These are phyloP conservation scores for Aspergillus pseudoviridinutans DNA, from an alignment of 2,329 filamentous ascomycete genomes.

Conservation along the genomic window DNA sequence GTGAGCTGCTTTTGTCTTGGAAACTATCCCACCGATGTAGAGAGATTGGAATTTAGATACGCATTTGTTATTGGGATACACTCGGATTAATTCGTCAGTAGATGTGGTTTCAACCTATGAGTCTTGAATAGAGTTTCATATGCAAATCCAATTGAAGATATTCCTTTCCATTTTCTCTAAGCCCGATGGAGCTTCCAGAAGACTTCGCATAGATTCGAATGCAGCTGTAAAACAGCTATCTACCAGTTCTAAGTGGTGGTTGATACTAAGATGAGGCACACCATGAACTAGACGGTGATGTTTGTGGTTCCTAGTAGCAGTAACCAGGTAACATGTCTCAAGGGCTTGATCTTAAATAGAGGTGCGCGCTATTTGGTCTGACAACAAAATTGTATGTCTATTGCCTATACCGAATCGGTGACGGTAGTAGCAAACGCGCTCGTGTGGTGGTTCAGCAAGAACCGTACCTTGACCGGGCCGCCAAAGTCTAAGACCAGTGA, in stretches of 20 bases:
- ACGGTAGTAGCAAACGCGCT: neutral
- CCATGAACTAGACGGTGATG: too few species aligned
- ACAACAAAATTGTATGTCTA: too few species aligned
- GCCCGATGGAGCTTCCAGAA: too few species aligned
- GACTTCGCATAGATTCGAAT: too few species aligned
- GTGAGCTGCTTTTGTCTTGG: neutral
- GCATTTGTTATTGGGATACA: neutral
- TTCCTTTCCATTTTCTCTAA: neutral
- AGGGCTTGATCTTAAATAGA: too few species aligned
- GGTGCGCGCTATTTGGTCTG: too few species aligned
- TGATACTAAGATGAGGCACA: too few species aligned
- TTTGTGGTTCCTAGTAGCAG: too few species aligned
- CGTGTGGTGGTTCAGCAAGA: neutral
- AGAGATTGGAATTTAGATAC: neutral
- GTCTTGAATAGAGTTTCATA: neutral
- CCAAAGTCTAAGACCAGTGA: neutral
- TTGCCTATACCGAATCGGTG: too few species aligned
- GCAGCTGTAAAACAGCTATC: too few species aligned
- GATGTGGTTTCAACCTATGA: neutral
- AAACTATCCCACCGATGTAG: neutral
- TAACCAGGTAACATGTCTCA: too few species aligned
- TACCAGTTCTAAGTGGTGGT: too few species aligned
- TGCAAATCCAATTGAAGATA: neutral
- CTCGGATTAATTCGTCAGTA: neutral
- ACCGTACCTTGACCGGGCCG: neutral